These are phyloP conservation scores for Pseudogymnoascus sp. DNA, from an alignment of 2,329 filamentous ascomycete genomes.

Conservation along the genomic window DNA sequence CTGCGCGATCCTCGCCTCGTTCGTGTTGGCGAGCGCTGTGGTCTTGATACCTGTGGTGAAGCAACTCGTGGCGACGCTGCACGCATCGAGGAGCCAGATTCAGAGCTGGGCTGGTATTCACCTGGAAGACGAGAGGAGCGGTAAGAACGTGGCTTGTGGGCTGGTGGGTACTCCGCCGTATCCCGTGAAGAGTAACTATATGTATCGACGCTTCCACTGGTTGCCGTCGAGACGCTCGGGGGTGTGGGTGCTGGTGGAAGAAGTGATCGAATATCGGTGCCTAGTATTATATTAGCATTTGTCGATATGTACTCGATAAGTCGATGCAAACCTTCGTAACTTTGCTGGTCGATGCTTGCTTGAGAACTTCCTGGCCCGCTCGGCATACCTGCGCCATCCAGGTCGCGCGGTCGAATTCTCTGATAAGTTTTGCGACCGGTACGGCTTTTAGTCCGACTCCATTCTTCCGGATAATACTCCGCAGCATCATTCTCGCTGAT, in stretches of 20 bases:
- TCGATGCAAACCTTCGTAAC: not conserved
- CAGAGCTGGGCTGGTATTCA: not conserved
- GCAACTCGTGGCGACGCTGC: not conserved
- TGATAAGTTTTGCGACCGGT: not conserved
- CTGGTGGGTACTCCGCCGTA: not conserved
- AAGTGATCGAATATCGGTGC: not conserved
- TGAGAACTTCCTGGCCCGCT: not conserved
- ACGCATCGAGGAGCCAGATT: not conserved
- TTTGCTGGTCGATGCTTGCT: not conserved
- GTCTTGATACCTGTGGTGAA: not conserved
- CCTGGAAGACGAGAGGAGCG: not conserved
- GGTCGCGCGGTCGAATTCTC: not conserved
- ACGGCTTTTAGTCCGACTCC: not conserved
- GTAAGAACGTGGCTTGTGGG: not conserved
- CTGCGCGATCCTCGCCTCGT: not conserved
- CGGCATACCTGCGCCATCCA: not conserved
- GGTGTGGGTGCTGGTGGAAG: not conserved
- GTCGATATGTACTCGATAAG: too few relatives aligned
- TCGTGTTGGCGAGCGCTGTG: not conserved
- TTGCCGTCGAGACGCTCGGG: not conserved
- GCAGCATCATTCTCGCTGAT: not conserved
- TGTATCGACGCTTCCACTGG: not conserved
- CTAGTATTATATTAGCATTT: not conserved
- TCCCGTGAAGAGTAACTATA: slow-evolving; percentile 2
- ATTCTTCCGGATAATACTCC: slow-evolving; percentile 3